Evolutionary conservation across 768 basidiomycete genomes (phyloP).

Genomic region (Porphyrellus cyaneotinctus): DNA sequence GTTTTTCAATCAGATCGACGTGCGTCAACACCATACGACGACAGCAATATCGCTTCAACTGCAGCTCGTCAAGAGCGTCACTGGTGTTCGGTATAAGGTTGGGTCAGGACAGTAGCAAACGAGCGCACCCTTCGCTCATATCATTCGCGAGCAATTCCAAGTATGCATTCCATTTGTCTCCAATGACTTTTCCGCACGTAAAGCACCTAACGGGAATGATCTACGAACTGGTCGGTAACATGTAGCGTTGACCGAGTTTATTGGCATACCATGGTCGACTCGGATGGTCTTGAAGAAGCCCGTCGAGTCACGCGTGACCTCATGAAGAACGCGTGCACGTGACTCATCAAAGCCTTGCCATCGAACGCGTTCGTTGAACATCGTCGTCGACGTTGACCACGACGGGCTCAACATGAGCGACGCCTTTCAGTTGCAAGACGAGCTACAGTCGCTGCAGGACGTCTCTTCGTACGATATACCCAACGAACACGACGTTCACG

Average conservation of each 20-base stretch:
- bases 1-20: conserved; percentile 95
- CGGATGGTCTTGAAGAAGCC: conserved; percentile 1
- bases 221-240: conserved; percentile 36
- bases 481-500: conserved; percentile 60
- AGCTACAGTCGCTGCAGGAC: conserved; percentile 63
- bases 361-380: background rate
- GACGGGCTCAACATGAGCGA: conserved; percentile 31
- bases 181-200: conserved; percentile 95
- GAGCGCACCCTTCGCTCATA: conserved; percentile 80
- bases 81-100: conserved; percentile 36
- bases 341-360: conserved; percentile 12
- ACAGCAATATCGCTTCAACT: conserved; percentile 93
- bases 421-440: conserved; percentile 74
- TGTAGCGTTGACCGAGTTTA: background rate
- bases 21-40: conserved; percentile 96
- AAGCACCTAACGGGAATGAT: conserved; percentile 97
- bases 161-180: conserved; percentile 93
- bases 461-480: conserved; percentile 59
- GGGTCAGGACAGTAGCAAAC: background rate
- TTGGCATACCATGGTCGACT: conserved; percentile 24
- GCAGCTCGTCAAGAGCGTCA: conserved; percentile 84
- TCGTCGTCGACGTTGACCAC: conserved; percentile 6
- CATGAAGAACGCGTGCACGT: conserved; percentile 31
- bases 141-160: conserved; percentile 76
- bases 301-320: no score